Evolutionary conservation across 495 filamentous ascomycete genomes (phyloP).

Genomic region (Aspergillus sclerotioniger): DNA sequence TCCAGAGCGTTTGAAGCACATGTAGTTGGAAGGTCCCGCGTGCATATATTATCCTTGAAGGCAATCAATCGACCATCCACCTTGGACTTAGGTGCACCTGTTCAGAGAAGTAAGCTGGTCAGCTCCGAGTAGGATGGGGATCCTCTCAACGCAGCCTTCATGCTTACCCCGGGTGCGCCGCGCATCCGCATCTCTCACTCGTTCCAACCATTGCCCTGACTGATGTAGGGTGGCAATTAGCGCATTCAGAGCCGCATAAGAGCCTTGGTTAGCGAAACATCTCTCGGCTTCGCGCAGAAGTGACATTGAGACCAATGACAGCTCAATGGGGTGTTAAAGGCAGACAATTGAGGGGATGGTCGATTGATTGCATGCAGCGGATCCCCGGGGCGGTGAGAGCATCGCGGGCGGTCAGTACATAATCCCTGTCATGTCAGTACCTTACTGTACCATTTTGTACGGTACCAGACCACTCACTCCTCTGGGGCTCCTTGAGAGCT

Average conservation of each 20-base stretch:
- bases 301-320: conserved; percentile 36
- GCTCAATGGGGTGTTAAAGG: background rate
- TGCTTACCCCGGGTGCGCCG: conserved; percentile 38
- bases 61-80: conserved; percentile 61
- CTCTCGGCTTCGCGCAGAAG: conserved; percentile 50
- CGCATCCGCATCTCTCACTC: conserved; percentile 38
- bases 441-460: too few species aligned
- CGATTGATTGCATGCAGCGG: background rate
- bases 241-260: conserved; percentile 41
- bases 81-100: conserved; percentile 34
- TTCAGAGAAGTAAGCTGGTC: background rate
- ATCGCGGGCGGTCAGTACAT: background rate
- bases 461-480: too few species aligned
- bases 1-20: conserved; percentile 76
- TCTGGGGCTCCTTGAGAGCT: too few species aligned
- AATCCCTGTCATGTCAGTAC: background rate
- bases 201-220: conserved; percentile 32
- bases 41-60: conserved; percentile 91
- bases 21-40: conserved; percentile 66
- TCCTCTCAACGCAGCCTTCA: background rate
- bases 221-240: conserved; percentile 43
- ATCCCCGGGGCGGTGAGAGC: background rate
- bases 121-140: background rate
- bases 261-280: conserved; percentile 46
- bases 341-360: background rate